Evolutionary conservation across 768 basidiomycete species (phyloP), one percentile per base, ranked within the genome.

Genomic region (Butyriboletus loyo): DNA sequence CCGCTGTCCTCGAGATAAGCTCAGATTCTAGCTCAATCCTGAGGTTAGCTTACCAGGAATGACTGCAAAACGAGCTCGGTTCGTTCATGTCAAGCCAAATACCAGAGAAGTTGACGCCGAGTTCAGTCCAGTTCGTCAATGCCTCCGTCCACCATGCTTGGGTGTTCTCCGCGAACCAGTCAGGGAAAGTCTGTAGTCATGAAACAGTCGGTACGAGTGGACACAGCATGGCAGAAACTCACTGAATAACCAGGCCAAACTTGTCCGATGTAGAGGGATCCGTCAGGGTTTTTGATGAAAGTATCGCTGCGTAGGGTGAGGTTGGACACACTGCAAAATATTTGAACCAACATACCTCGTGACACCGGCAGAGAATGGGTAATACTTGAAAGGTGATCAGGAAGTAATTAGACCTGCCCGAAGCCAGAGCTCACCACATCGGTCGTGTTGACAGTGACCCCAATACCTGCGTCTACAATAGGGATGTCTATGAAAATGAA

Each of bases 241-340:
- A 83, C 86, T 7, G 85, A 84, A 67, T 81, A 85, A 22, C 88
- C 86, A 15, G 88, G 87, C 87, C 86, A 90, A 9, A 89, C 87
- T 62, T 84, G 77, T 13, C 89, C 89, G 1, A 88, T 63, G 65
- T 86, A 90, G 59, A 84, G 78, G 34, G 83, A 77, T 0, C 83
- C 84, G 60, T 91, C 84, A 0, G 84, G 84, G 64, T 91, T 89
- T 59, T 82, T 88, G 46, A 92, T 79, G 66, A 84, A 91, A 0
- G 83, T 78, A 43, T 81, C 77, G n/a, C 85, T 86, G 54, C 21
- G 27, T 4, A 46, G 5, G 8, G 17, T 56, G n/a, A 49, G 35
- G 19, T 43, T 13, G 14, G 46, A 28, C 1, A 51, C 39, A 11
- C 22, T 25, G 2, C 41, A n/a, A 35, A 37, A 34, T 2, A 34